Evolutionary conservation across 139 green algal species (phyloP).

Genomic region (Chlamydomonas sp.): DNA sequence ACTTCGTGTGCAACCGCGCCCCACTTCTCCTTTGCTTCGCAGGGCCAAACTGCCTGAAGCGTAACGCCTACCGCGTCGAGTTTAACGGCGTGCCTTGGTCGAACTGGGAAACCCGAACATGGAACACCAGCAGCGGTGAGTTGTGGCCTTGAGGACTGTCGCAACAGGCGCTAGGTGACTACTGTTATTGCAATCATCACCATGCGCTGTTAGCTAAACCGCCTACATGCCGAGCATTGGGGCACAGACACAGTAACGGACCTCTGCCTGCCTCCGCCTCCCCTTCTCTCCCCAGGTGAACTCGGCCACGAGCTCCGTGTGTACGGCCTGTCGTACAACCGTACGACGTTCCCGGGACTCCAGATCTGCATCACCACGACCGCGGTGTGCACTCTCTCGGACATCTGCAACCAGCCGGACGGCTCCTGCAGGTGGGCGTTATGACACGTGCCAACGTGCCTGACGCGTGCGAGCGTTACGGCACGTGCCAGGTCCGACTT

Average conservation of each 20-base stretch:
- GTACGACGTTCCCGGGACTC: not conserved
- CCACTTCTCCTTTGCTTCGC: not conserved
- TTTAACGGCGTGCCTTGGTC: not conserved
- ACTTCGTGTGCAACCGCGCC: too few species aligned
- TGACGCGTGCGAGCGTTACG: too few species aligned
- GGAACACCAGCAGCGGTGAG: not conserved
- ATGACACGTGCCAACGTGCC: not conserved
- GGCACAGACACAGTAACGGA: too few species aligned
- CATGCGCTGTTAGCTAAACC: not conserved
- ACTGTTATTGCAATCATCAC: not conserved
- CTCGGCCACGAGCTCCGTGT: conserved; percentile 5
- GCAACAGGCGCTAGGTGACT: not conserved
- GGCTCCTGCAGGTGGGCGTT: conserved; percentile 9
- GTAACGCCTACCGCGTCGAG: not conserved
- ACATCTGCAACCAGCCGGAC: not conserved
- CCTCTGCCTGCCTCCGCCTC: not conserved
- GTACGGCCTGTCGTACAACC: conserved; percentile 3
- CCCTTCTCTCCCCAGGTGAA: not conserved
- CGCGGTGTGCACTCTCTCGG: not conserved
- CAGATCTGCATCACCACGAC: conserved; percentile 5
- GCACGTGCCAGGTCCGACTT: too few species aligned
- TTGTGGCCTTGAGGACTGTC: not conserved
- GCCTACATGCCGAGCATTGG: not conserved
- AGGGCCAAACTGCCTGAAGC: not conserved
- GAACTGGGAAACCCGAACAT: conserved; percentile 2